Conservation (phyloP, 495 filamentous ascomycete genomes). For the Aspergillus incahuasiensis region DNA sequence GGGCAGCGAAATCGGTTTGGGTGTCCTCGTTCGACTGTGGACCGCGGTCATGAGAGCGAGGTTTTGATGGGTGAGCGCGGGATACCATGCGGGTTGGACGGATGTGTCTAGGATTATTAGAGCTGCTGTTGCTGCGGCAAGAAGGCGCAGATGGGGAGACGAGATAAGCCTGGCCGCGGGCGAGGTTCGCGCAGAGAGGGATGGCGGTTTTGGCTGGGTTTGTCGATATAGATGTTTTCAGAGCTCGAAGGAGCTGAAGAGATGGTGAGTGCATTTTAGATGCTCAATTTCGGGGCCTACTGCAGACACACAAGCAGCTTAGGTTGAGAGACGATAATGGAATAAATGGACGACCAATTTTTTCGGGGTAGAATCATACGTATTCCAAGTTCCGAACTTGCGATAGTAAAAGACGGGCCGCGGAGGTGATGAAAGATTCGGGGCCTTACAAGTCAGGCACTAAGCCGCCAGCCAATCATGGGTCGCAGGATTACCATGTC, state of each 20-base stretch:
- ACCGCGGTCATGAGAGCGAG: conserved; percentile 50
- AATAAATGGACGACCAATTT: background rate
- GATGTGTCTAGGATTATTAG: conserved; percentile 19
- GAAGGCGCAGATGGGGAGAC: conserved; percentile 5
- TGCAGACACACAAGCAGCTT: too few relatives aligned
- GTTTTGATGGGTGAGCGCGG: conserved; percentile 37
- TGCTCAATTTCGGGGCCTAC: too few relatives aligned
- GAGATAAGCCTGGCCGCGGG: conserved; percentile 7
- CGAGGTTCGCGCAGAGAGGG: conserved; percentile 14
- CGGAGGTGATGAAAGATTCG: background rate
- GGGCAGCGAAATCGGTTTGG: conserved; percentile 66
- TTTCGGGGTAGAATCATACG: too few relatives aligned
- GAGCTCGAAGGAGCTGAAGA: conserved; percentile 40
- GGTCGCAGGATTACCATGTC: background rate
- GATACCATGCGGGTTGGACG: conserved; percentile 37
- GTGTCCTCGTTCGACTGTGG: conserved; percentile 56
- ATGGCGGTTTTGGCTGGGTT: conserved; percentile 7
- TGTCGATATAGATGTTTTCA: conserved; percentile 32
- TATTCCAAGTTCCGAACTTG: too few relatives aligned
- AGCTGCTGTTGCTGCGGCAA: conserved; percentile 30
- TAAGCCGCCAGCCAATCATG: background rate
- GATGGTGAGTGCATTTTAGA: conserved; percentile 39
- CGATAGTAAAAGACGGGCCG: background rate
- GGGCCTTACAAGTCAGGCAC: background rate
- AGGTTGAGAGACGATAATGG: background rate